Base-by-base conservation (phyloP, 805 yeast species). In the Deakozyma indianensis region DNA sequence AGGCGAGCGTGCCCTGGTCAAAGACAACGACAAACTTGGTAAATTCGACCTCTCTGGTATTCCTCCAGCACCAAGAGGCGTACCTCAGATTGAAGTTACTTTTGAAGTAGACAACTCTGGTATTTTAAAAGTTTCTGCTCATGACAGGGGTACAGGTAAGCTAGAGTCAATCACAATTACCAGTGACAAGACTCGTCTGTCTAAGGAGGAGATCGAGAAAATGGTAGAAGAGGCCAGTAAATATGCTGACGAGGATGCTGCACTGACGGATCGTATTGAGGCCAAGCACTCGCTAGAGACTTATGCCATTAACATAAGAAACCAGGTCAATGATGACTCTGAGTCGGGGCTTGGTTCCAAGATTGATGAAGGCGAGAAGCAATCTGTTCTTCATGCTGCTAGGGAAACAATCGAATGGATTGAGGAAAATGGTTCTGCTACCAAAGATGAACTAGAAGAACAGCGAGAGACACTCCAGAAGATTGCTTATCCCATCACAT, bases 141-240 rank as follows among this genome's bases (percentile, higher is more conserved):
- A 83, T 53, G 96, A 87, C 63, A 87, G 87, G 73, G 95, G 92
- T 60, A 85, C 95, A 47, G 96, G 96, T 66, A 83, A 84, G 67
- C 74, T 83, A 48, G 86, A 88, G 67, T 80, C 90, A 57, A 83
- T 87, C 61, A 85, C 95, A 46, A 87, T 87, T 62, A 83, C 86
- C 58, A 87, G 87, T 60, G 96, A 87, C 67, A 85, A 85, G 73
- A 94, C 95, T 59, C 83, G 96, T 73, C 76, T 87, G 60, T 74
- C 90, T 22, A 82, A 85, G 71, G 96, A 88, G 51, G 95, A 87
- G 53, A 88, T 90, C 58, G 96, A 90, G 58, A 84, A 90, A 70
- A 90, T 90, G 96, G 95, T 90, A 51, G 90, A 79, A 61, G 97
- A 90, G 63, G 96, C 96, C 56, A 97, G 87, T 68, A 81, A 83